Conservation (phyloP, 768 basidiomycete genomes). For the Daedaleopsis nitida region DNA sequence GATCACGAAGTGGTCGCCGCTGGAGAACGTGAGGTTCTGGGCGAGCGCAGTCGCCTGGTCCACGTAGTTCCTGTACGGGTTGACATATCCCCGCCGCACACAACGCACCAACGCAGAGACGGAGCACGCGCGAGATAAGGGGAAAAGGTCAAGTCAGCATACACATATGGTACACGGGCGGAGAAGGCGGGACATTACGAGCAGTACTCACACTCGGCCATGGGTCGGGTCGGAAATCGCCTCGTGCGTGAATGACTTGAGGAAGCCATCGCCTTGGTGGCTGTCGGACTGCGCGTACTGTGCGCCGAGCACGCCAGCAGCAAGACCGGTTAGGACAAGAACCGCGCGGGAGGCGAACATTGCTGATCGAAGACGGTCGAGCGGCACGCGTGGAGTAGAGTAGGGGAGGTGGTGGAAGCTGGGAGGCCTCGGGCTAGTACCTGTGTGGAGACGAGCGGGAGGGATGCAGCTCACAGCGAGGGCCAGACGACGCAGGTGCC, state of each 20-base stretch:
- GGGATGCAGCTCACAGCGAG: conserved; percentile 13
- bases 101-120: no score
- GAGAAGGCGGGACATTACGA: neutral
- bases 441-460: neutral
- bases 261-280: conserved; percentile 48
- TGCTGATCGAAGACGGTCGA: no score
- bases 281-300: conserved; percentile 50
- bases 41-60: conserved; percentile 47
- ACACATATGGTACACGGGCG: no score
- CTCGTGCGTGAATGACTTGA: conserved; percentile 50
- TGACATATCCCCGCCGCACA: neutral
- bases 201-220: conserved; percentile 58
- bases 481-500: neutral
- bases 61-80: conserved; percentile 47
- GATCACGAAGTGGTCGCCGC: conserved; percentile 53
- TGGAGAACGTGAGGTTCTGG: conserved; percentile 59
- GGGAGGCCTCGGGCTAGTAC: conserved; percentile 3
- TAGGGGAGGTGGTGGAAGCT: conserved; percentile 1
- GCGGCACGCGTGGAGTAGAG: neutral
- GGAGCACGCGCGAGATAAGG: no score
- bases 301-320: conserved; percentile 37
- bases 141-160: no score
- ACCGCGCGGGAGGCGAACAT: conserved; percentile 5
- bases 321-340: conserved; percentile 7
- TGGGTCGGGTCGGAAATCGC: conserved; percentile 62